phyloP scores from a whole-genome alignment of 208 protist species.

The Leishmania guyanensis region DNA sequence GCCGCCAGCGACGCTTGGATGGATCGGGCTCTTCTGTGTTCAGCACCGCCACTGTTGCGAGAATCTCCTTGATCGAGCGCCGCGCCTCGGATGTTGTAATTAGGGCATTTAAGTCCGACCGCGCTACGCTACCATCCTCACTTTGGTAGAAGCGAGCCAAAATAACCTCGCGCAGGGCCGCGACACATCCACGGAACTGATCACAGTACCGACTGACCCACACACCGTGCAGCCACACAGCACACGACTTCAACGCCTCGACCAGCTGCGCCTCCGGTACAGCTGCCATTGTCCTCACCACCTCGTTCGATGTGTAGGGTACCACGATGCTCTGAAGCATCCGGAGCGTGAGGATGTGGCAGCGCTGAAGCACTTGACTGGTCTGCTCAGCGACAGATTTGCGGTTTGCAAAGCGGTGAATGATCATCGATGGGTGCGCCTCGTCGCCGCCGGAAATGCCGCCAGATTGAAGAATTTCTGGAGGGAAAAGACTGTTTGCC shows the following conservation, averaged over 20 bases:
- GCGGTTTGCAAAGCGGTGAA: conserved; percentile 63
- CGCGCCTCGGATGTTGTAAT: conserved; percentile 38
- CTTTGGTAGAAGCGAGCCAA: conserved; percentile 72
- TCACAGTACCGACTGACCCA: conserved; percentile 67
- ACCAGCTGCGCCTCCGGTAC: conserved; percentile 43
- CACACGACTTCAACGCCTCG: conserved; percentile 45
- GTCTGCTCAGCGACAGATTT: conserved; percentile 63
- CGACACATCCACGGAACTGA: conserved; percentile 62
- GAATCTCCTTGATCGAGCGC: conserved; percentile 67
- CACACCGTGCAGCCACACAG: conserved; percentile 85
- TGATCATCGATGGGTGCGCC: conserved; percentile 37
- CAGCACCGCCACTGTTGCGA: conserved; percentile 56
- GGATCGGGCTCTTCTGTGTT: conserved; percentile 54
- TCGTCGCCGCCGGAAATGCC: conserved; percentile 79
- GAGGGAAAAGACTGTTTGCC: conserved; percentile 80
- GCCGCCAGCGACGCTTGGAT: conserved; percentile 61
- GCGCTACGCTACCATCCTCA: conserved; percentile 45
- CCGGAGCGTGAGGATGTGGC: conserved; percentile 65
- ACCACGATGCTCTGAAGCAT: conserved; percentile 27
- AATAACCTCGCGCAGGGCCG: conserved; percentile 76
- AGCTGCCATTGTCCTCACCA: conserved; percentile 22
- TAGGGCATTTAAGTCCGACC: conserved; percentile 64
- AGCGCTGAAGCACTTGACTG: conserved; percentile 50
- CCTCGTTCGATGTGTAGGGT: conserved; percentile 29
- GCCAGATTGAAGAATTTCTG: conserved; percentile 74